Evolutionary conservation across 176 grass and related monocot species (phyloP).

Genomic region (Carex scoparia): DNA sequence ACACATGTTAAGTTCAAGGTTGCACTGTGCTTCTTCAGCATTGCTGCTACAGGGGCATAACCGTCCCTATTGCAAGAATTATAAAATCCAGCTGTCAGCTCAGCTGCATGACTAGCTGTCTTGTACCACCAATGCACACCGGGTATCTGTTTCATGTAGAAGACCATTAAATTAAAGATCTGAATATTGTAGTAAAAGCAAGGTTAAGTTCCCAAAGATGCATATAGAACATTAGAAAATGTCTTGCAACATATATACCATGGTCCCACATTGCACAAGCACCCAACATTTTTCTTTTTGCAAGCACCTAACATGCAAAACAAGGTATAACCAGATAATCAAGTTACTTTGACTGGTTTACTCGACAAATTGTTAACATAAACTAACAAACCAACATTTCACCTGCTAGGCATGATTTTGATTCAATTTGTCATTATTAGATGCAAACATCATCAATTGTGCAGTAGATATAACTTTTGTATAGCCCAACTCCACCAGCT

Average conservation of each 20-base stretch:
- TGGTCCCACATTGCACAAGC: background rate
- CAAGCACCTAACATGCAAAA: background rate
- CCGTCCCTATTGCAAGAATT: conserved; percentile 90
- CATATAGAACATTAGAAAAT: background rate
- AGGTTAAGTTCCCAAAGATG: background rate
- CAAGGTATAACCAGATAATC: background rate
- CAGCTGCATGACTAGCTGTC: conserved; percentile 88
- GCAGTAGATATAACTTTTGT: background rate
- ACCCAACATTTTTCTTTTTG: background rate
- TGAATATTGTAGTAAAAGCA: conserved; percentile 1
- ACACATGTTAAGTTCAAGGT: conserved; percentile 76
- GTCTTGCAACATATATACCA: background rate
- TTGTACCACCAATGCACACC: conserved; percentile 98
- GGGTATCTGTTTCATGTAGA: conserved; percentile 48
- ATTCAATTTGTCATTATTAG: background rate
- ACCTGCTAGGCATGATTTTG: background rate
- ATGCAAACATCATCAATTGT: background rate
- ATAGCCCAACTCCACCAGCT: background rate
- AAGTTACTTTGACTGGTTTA: background rate
- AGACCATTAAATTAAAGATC: background rate
- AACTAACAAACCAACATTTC: background rate
- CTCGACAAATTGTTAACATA: background rate
- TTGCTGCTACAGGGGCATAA: conserved; percentile 64
- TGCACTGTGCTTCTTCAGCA: conserved; percentile 68
- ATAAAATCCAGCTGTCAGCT: conserved; percentile 84